These are phyloP conservation scores for Lentithecium fluviatile DNA, from an alignment of 495 filamentous ascomycete species.

Conservation along the genomic window DNA sequence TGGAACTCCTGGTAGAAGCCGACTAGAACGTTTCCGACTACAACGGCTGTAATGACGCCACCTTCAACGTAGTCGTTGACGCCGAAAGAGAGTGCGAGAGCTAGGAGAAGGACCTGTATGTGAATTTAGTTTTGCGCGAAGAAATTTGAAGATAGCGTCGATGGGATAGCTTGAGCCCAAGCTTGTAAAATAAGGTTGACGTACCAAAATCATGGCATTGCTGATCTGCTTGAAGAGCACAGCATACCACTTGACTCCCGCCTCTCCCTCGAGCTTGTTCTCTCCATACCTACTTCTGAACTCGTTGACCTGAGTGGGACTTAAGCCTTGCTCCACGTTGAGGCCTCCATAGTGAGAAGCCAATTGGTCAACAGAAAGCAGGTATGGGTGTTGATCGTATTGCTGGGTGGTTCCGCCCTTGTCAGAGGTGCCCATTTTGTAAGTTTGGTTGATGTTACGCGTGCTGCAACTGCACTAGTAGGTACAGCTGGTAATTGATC, in stretches of 20 bases:
- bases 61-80: constrained; percentile 32
- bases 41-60: constrained; percentile 32
- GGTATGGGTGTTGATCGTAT: constrained; percentile 51
- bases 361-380: constrained; percentile 53
- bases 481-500: not conserved
- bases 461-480: not conserved
- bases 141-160: too few relatives aligned
- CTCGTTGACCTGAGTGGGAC: constrained; percentile 49
- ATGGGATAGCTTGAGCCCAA: too few relatives aligned
- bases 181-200: too few relatives aligned
- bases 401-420: constrained; percentile 4
- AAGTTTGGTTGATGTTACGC: not conserved
- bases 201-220: constrained; percentile 67
- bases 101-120: constrained; percentile 28
- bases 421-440: constrained; percentile 3
- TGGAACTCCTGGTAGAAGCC: constrained; percentile 33
- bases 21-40: constrained; percentile 27
- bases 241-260: constrained; percentile 60
- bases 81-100: constrained; percentile 31
- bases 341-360: constrained; percentile 50
- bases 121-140: not conserved
- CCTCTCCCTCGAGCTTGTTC: constrained; percentile 64
- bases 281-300: constrained; percentile 54
- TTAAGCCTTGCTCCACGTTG: constrained; percentile 60
- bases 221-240: constrained; percentile 64